Percentiles rank a stretch among this genome's conserved stretches.
These are phyloP conservation scores for Bimuria novae-zelandiae DNA, from an alignment of 2,329 filamentous ascomycete species.

Conservation along the genomic window DNA sequence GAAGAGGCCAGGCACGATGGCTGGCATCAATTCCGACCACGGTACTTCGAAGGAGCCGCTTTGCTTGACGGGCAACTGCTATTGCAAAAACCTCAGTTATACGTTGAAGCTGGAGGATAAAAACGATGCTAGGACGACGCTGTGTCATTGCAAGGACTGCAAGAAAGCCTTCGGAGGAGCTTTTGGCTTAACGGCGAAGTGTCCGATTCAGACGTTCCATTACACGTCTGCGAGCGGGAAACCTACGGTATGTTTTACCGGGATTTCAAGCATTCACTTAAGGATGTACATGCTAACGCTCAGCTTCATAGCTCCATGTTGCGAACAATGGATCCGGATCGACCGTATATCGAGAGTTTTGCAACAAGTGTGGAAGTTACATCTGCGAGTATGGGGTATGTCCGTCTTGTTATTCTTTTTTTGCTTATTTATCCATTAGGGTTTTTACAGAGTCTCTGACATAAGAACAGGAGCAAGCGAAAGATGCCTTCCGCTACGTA, in stretches of 20 bases:
- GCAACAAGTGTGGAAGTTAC: conserved; percentile 56
- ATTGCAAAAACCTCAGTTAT: conserved; percentile 55
- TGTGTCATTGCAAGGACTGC: conserved; percentile 60
- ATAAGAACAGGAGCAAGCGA: neutral
- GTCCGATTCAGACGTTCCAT: conserved; percentile 51
- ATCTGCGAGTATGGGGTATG: conserved; percentile 56
- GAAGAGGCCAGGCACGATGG: neutral
- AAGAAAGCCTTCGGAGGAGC: conserved; percentile 59
- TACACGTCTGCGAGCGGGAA: conserved; percentile 36
- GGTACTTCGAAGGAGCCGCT: conserved; percentile 6
- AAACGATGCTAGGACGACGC: conserved; percentile 55
- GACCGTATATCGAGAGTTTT: conserved; percentile 58
- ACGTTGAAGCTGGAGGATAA: conserved; percentile 50
- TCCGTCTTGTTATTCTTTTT: neutral
- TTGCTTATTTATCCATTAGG: no score
- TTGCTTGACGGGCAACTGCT: conserved; percentile 50
- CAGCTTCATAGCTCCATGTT: conserved; percentile 46
- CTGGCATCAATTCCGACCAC: neutral
- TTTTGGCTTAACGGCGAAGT: conserved; percentile 58
- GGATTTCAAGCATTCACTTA: neutral
- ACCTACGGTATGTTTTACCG: conserved; percentile 15
- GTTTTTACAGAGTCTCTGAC: neutral
- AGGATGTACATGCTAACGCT: conserved; percentile 10
- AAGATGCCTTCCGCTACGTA: neutral
- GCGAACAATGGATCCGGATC: conserved; percentile 57